Conservation (phyloP, 495 filamentous ascomycete genomes). For the Podospora anserina region DNA sequence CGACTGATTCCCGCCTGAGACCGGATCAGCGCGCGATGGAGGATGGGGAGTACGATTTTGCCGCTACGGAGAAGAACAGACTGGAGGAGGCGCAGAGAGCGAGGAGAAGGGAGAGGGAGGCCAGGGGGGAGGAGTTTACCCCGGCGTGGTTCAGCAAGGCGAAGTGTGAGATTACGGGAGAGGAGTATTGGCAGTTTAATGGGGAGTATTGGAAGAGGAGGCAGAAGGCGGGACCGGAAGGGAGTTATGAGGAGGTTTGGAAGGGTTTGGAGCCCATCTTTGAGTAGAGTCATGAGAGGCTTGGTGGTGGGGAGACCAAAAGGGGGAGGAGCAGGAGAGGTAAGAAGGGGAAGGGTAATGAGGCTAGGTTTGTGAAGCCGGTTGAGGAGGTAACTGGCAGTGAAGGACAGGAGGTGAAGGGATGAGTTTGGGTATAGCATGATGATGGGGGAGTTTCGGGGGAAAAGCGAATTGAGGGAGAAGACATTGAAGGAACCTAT, state of each 20-base stretch:
- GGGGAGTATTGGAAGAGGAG: slow-evolving; percentile 82
- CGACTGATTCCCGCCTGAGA: slow-evolving; percentile 84
- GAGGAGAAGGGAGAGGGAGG: slow-evolving; percentile 68
- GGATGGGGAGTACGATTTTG: slow-evolving; percentile 89
- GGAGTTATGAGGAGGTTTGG: slow-evolving; percentile 44
- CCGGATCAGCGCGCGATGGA: slow-evolving; percentile 99
- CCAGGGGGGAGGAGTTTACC: slow-evolving; percentile 70
- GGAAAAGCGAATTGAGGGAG: not conserved
- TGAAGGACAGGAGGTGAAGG: not conserved
- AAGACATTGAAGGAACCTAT: not conserved
- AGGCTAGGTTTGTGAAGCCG: not conserved
- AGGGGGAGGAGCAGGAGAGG: not conserved
- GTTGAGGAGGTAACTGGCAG: not conserved
- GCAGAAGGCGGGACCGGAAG: slow-evolving; percentile 49
- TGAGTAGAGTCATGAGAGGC: not conserved
- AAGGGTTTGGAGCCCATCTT: slow-evolving; percentile 50
- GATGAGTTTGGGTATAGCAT: not conserved
- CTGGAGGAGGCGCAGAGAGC: slow-evolving; percentile 91
- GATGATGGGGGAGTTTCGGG: not conserved
- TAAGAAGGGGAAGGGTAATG: not conserved
- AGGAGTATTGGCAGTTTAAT: slow-evolving; percentile 85
- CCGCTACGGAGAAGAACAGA: slow-evolving; percentile 89
- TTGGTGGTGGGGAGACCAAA: not conserved
- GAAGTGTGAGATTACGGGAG: slow-evolving; percentile 73
- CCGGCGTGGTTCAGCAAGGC: slow-evolving; percentile 82